Percentiles rank a stretch among this genome's conserved stretches.
These are phyloP conservation scores for Chlamydomonas applanata DNA, from an alignment of 139 green algal genomes.

Conservation along the genomic window DNA sequence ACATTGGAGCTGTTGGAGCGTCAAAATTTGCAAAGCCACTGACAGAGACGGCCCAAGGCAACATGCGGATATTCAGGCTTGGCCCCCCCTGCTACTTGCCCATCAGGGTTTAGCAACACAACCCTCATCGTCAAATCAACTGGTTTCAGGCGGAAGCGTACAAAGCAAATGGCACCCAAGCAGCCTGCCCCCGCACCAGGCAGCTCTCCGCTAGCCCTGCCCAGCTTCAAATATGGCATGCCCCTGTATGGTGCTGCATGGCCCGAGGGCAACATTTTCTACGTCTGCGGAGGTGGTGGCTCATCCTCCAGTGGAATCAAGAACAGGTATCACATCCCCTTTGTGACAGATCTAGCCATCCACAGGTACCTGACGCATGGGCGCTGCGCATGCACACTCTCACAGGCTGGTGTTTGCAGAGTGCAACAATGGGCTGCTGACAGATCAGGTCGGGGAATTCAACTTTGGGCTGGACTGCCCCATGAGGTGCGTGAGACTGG, in stretches of 20 bases:
- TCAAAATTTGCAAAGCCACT: too few species aligned
- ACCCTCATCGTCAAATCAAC: too few species aligned
- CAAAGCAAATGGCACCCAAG: too few species aligned
- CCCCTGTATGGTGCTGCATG: conserved; percentile 48
- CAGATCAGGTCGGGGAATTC: conserved; percentile 34
- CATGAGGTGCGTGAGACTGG: conserved; percentile 33
- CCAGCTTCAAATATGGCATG: conserved; percentile 64
- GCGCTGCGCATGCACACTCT: not conserved
- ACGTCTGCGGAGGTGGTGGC: conserved; percentile 43
- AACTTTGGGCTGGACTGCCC: conserved; percentile 35
- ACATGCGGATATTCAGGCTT: too few species aligned
- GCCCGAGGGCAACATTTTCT: conserved; percentile 45
- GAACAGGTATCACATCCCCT: conserved; percentile 28
- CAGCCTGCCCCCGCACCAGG: too few species aligned
- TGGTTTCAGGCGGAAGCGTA: too few species aligned
- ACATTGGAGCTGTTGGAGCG: too few species aligned
- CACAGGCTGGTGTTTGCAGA: conserved; percentile 32
- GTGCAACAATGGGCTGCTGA: conserved; percentile 11
- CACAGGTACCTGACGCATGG: not conserved
- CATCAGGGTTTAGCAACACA: too few species aligned
- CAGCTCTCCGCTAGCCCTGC: not conserved
- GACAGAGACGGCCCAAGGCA: too few species aligned
- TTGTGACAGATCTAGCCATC: not conserved
- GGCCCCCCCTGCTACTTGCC: too few species aligned
- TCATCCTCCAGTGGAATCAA: conserved; percentile 33